A percentile compares a stretch with the other conserved stretches of the same genome.
Evolutionary conservation across 192 early-diverging fungal species (phyloP).

Genomic region (Coemansia sp.): DNA sequence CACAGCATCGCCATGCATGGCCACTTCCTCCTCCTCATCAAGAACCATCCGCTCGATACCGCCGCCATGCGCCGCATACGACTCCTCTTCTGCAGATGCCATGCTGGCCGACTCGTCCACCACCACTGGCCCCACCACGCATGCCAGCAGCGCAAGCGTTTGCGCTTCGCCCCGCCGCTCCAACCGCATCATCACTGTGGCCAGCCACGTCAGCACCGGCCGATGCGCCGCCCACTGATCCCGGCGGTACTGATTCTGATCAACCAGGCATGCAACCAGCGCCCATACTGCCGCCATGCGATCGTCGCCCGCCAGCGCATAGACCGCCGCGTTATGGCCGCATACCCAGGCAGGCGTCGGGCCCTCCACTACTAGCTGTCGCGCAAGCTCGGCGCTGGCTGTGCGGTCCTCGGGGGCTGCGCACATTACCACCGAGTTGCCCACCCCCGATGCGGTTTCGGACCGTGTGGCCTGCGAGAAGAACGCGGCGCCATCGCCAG

Average conservation of each 20-base stretch:
- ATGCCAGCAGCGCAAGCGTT: slow-evolving; percentile 49
- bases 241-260: background rate
- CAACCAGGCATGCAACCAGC: slow-evolving; percentile 28
- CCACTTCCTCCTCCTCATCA: background rate
- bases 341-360: slow-evolving; percentile 24
- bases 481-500: background rate
- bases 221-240: slow-evolving; percentile 23
- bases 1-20: slow-evolving; percentile 8
- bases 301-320: slow-evolving; percentile 8
- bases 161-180: slow-evolving; percentile 49
- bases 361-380: slow-evolving; percentile 35
- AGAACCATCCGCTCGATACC: background rate
- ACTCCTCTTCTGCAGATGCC: background rate
- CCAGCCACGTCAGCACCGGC: slow-evolving; percentile 37
- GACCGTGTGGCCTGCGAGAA: background rate
- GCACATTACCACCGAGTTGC: slow-evolving; percentile 31
- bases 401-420: slow-evolving; percentile 18
- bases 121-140: slow-evolving; percentile 29
- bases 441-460: slow-evolving; percentile 18
- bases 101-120: no score
- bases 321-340: slow-evolving; percentile 34
- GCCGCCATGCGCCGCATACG: slow-evolving; percentile 2
- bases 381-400: slow-evolving; percentile 30
- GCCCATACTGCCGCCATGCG: slow-evolving; percentile 40
- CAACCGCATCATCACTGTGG: slow-evolving; percentile 29